phyloP scores from a whole-genome alignment of 2,329 filamentous ascomycete species.

The Cytospora schulzeri region DNA sequence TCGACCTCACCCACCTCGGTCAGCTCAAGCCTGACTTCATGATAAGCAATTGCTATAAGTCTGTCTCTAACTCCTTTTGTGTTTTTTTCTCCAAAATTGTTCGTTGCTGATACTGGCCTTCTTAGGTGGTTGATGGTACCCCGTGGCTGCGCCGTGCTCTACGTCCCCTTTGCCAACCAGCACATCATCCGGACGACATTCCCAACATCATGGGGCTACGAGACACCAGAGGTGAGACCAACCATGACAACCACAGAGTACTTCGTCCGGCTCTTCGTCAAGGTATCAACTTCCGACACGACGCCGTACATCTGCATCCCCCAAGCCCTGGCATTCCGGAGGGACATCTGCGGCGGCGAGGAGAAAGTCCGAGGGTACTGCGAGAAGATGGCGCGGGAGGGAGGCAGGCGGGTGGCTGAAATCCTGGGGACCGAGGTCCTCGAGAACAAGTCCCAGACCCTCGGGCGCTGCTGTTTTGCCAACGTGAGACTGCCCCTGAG shows the following conservation, averaged over 20 bases:
- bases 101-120: conserved; percentile 24
- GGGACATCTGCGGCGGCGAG: conserved; percentile 65
- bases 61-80: conserved; percentile 27
- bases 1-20: conserved; percentile 61
- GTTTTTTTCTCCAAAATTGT: background rate
- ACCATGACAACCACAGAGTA: conserved; percentile 43
- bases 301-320: conserved; percentile 64
- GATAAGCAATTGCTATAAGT: conserved; percentile 71
- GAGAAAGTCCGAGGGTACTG: conserved; percentile 61
- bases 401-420: conserved; percentile 56
- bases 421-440: conserved; percentile 66
- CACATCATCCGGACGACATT: conserved; percentile 65
- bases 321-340: conserved; percentile 64
- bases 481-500: conserved; percentile 64
- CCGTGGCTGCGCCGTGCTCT: conserved; percentile 68
- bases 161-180: conserved; percentile 69
- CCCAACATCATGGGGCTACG: conserved; percentile 71
- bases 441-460: conserved; percentile 51
- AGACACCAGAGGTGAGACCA: conserved; percentile 40
- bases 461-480: conserved; percentile 60
- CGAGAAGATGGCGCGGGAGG: conserved; percentile 54
- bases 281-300: conserved; percentile 66
- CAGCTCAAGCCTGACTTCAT: conserved; percentile 70
- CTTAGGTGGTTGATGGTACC: conserved; percentile 68
- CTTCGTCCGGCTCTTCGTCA: conserved; percentile 66